Evolutionary conservation across 139 green algal genomes (phyloP), one percentile per base, ranked within the genome.

Genomic region (Chara braunii): DNA sequence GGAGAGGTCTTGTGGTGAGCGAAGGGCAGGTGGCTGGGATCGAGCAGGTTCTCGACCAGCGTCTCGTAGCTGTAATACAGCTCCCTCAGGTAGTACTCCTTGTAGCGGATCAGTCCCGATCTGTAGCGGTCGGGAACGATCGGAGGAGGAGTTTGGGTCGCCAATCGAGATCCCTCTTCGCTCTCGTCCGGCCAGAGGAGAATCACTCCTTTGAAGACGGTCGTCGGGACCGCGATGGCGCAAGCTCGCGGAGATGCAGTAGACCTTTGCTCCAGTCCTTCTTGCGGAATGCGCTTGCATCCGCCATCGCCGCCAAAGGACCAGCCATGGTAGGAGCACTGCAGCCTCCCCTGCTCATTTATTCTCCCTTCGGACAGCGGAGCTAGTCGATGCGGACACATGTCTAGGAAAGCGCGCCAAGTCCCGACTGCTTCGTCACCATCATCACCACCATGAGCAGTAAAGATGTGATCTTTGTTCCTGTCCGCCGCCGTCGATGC

Each of bases 31-130:
- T 83, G 76, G 30, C 53, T 51, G 11, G 76, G 76, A 23, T 83
- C 76, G 56, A 82, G 32, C 43, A 83, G 22, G 63, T 83, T 83
- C 31, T 83, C 78, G 42, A 84, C 62, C 18, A 83, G 45, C 8
- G 72, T 84, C 26, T 83, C 78, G 34, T 45, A 80, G 33, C 75
- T 71, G 34, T 30, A 58, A 18, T 48, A 18, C 40, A 48, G 18
- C 18, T 48, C 40, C 18, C 40, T 18, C 18, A 18, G 18, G 40
- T 48, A 48, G 40, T 48, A n/a, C n/a, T n/a, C n/a, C n/a, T n/a
- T n/a, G n/a, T n/a, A n/a, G n/a, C n/a, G n/a, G n/a, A n/a, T n/a
- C n/a, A n/a, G n/a, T n/a, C n/a, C n/a, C n/a, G n/a, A n/a, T n/a
- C n/a, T n/a, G n/a, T n/a, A n/a, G n/a, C n/a, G n/a, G n/a, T n/a